These are phyloP conservation scores for Capillidium heterosporum DNA, from an alignment of 371 early-diverging fungal species.

Conservation along the genomic window DNA sequence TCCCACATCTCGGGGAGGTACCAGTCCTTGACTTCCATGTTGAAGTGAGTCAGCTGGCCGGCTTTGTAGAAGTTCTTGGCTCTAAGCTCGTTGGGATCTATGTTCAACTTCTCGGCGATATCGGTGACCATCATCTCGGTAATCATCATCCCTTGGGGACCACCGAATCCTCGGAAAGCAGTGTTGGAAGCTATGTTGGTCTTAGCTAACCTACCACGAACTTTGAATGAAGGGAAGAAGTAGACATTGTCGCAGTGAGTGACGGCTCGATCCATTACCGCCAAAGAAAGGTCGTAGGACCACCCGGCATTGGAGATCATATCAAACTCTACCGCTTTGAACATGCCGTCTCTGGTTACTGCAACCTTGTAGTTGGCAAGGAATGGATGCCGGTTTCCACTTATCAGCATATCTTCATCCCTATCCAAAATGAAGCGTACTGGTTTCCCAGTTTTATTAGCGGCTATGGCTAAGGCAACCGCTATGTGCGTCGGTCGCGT, in stretches of 20 bases:
- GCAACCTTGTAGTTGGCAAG: conserved; percentile 48
- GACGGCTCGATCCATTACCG: conserved; percentile 48
- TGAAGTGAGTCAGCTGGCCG: conserved; percentile 43
- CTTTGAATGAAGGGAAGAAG: conserved; percentile 34
- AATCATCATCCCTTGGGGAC: conserved; percentile 58
- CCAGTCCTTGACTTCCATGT: conserved; percentile 38
- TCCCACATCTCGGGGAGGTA: conserved; percentile 40
- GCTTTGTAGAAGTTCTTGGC: conserved; percentile 41
- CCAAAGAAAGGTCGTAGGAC: conserved; percentile 41
- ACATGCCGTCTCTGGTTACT: conserved; percentile 30
- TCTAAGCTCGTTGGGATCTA: conserved; percentile 12
- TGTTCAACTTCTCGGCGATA: conserved; percentile 33
- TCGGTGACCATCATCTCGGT: conserved; percentile 47
- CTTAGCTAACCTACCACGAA: conserved; percentile 39
- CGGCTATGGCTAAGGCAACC: conserved; percentile 37
- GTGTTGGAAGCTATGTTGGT: conserved; percentile 63
- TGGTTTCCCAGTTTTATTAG: conserved; percentile 28
- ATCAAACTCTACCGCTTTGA: conserved; percentile 31
- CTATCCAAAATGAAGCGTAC: conserved; percentile 53
- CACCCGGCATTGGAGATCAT: conserved; percentile 50
- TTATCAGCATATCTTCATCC: conserved; percentile 54
- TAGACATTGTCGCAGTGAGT: conserved; percentile 54
- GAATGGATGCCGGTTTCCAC: conserved; percentile 63
- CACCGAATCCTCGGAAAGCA: conserved; percentile 58
- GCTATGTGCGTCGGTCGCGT: conserved; percentile 32